A percentile compares a stretch with the other conserved stretches of the same genome.
Evolutionary conservation across 1,284 basidiomycete species (phyloP).

Genomic region (Apiotrichum montevideense): DNA sequence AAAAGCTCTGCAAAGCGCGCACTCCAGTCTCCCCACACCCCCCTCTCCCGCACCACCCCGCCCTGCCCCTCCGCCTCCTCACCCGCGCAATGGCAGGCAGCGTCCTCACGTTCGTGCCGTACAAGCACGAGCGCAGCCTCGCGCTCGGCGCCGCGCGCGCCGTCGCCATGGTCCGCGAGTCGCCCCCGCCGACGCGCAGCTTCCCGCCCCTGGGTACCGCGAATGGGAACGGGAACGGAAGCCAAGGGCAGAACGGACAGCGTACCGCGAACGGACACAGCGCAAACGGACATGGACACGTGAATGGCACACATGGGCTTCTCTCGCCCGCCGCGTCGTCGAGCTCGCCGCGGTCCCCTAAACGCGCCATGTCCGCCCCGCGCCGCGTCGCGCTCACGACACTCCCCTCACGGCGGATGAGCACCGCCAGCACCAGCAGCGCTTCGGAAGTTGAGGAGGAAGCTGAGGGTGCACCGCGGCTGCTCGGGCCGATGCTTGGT

Average conservation of each 20-base stretch:
- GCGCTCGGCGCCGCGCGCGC: neutral
- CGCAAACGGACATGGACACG: too few relatives aligned
- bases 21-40: too few relatives aligned
- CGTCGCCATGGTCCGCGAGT: neutral
- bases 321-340: too few relatives aligned
- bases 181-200: neutral
- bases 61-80: neutral
- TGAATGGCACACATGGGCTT: too few relatives aligned
- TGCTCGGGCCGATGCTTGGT: neutral
- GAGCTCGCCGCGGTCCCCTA: neutral
- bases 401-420: neutral
- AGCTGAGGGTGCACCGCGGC: neutral
- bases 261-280: too few relatives aligned
- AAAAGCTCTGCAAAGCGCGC: too few relatives aligned
- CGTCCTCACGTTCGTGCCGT: slow-evolving; percentile 8
- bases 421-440: neutral
- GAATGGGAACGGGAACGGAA: too few relatives aligned
- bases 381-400: neutral
- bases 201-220: too few relatives aligned
- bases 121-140: neutral
- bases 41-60: too few relatives aligned
- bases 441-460: neutral
- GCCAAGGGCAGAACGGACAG: too few relatives aligned
- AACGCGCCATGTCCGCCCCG: neutral
- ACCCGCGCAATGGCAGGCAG: neutral